Conservation (phyloP, 139 green algal species). For the Chlorella sp. region DNA sequence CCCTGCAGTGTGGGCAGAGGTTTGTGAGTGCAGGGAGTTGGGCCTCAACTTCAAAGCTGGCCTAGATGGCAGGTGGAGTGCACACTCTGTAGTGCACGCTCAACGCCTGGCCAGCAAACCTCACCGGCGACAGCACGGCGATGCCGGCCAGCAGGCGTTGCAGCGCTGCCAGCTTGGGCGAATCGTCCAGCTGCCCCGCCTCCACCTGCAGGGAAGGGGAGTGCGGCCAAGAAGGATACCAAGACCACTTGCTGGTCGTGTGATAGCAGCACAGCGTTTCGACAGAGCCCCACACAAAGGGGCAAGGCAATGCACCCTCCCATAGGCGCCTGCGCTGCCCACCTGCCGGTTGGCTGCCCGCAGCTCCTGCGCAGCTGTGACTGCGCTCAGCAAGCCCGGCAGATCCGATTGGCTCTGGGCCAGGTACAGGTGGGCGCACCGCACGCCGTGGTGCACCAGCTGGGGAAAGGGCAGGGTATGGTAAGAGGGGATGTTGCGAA, state of each 20-base stretch:
- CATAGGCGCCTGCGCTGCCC: not conserved
- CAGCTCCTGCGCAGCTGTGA: slow-evolving; percentile 12
- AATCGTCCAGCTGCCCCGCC: slow-evolving; percentile 43
- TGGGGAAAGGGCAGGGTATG: not conserved
- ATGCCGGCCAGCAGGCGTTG: slow-evolving; percentile 33
- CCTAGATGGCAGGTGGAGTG: no score
- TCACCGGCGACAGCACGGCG: slow-evolving; percentile 29
- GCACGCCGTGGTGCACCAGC: slow-evolving; percentile 52
- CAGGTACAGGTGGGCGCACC: slow-evolving; percentile 57
- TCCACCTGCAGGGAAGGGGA: slow-evolving; percentile 45
- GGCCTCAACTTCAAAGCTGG: no score
- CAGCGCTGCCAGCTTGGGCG: slow-evolving; percentile 56
- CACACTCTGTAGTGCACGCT: no score
- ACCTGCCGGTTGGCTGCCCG: not conserved
- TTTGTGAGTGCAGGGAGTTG: no score
- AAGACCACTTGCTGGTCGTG: no score
- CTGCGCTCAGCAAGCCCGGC: not conserved
- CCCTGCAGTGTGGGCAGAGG: slow-evolving; percentile 17
- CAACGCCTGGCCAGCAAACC: not conserved
- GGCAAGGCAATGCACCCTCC: no score
- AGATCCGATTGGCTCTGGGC: slow-evolving; percentile 39
- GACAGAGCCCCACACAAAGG: no score
- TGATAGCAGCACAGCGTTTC: no score
- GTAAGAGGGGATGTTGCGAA: no score
- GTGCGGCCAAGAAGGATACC: no score